phyloP scores from a whole-genome alignment of 306 rosid species.

The Canavalia ensiformis region DNA sequence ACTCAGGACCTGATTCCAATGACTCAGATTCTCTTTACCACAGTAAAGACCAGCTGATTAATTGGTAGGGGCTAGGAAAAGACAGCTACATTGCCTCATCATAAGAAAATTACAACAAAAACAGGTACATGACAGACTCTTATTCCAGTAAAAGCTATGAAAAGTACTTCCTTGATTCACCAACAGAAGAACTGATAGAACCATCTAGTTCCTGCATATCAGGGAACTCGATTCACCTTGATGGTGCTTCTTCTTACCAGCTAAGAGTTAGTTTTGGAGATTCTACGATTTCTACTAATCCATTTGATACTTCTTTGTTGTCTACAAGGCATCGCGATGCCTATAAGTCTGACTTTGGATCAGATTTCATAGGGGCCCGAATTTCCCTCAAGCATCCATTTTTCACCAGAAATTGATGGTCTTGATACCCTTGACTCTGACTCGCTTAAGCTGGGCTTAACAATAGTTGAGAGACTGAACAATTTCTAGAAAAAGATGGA shows the following conservation, averaged over 20 bases:
- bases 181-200: too few species aligned
- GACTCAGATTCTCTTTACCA: too few species aligned
- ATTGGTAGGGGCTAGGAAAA: too few species aligned
- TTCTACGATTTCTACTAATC: conserved; percentile 50
- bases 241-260: conserved; percentile 54
- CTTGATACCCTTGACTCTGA: too few species aligned
- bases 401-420: too few species aligned
- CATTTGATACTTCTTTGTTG: conserved; percentile 52
- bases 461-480: too few species aligned
- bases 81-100: too few species aligned
- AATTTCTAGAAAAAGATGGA: too few species aligned
- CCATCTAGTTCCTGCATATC: too few species aligned
- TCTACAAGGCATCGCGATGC: conserved; percentile 53
- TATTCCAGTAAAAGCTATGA: conserved; percentile 76
- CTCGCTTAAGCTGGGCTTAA: too few species aligned
- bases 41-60: too few species aligned
- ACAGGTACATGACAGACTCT: conserved; percentile 63
- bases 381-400: background rate
- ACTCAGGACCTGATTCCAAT: too few species aligned
- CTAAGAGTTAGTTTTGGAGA: conserved; percentile 56
- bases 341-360: conserved; percentile 58
- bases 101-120: conserved; percentile 30
- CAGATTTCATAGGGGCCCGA: conserved; percentile 65
- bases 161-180: conserved; percentile 65
- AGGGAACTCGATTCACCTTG: conserved; percentile 58